Conservation (phyloP, 805 yeast species). For the Saccharomycopsis sp. region DNA sequence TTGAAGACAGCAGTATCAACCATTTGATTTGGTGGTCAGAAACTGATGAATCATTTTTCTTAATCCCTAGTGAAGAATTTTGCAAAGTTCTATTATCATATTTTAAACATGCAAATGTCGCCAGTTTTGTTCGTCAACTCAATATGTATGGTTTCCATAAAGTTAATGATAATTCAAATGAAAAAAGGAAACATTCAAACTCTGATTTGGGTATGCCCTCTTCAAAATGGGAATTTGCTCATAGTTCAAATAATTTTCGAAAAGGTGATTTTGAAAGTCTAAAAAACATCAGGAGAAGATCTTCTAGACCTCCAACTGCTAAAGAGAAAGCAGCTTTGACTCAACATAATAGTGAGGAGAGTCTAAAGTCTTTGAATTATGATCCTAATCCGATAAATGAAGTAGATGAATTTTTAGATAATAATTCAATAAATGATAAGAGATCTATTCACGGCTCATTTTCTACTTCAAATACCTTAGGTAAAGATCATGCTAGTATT, state of each 20-base stretch:
- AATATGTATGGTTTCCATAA: slow-evolving; percentile 82
- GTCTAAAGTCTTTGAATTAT: neutral
- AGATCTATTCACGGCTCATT: neutral
- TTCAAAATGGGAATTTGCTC: slow-evolving; percentile 78
- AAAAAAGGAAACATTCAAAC: neutral
- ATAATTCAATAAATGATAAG: no score
- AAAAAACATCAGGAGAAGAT: slow-evolving; percentile 68
- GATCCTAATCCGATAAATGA: neutral
- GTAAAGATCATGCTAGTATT: neutral
- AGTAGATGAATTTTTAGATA: neutral
- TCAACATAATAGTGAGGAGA: slow-evolving; percentile 1
- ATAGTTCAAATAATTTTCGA: slow-evolving; percentile 64
- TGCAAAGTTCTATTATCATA: slow-evolving; percentile 55
- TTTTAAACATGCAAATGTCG: slow-evolving; percentile 74
- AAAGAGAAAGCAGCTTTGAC: slow-evolving; percentile 3
- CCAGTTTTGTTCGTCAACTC: slow-evolving; percentile 67
- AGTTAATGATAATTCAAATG: slow-evolving; percentile 34
- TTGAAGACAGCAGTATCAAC: slow-evolving; percentile 61
- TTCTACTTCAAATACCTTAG: neutral
- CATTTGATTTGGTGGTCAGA: slow-evolving; percentile 85
- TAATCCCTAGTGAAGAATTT: slow-evolving; percentile 82
- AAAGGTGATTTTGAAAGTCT: slow-evolving; percentile 74
- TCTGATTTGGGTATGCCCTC: slow-evolving; percentile 7
- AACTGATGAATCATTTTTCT: slow-evolving; percentile 58
- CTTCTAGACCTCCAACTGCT: slow-evolving; percentile 30